These are phyloP conservation scores for Candida tammaniensis DNA, from an alignment of 805 yeast genomes.

Conservation along the genomic window DNA sequence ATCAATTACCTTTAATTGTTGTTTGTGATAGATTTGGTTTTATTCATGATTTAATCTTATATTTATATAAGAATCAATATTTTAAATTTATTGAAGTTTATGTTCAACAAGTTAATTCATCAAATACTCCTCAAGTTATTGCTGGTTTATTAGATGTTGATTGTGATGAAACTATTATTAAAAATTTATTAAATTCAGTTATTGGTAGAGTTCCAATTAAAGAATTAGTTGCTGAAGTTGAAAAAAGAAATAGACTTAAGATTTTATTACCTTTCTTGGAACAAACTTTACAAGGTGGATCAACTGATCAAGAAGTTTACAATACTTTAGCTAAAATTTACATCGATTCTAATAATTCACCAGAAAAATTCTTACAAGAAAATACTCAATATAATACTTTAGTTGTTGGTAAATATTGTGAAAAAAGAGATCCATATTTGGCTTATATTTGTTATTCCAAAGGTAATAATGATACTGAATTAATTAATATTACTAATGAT, in stretches of 20 bases:
- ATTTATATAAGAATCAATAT: conserved; percentile 91
- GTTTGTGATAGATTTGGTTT: conserved; percentile 91
- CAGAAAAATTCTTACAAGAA: conserved; percentile 93
- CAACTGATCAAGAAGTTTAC: conserved; percentile 86
- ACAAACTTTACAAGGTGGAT: conserved; percentile 77
- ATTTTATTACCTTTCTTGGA: conserved; percentile 90
- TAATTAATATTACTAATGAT: conserved; percentile 89
- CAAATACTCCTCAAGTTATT: conserved; percentile 93
- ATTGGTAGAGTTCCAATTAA: conserved; percentile 92
- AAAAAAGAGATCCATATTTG: conserved; percentile 96
- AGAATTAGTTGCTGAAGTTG: conserved; percentile 89
- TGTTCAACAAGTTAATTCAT: conserved; percentile 95
- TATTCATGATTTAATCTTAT: conserved; percentile 90
- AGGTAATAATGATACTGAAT: conserved; percentile 88
- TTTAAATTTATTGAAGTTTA: conserved; percentile 96
- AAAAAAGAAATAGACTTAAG: conserved; percentile 92
- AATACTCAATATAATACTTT: conserved; percentile 88
- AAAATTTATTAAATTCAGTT: conserved; percentile 76
- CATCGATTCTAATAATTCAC: conserved; percentile 95
- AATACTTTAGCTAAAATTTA: conserved; percentile 96
- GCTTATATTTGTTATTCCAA: conserved; percentile 97
- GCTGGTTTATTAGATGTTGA: conserved; percentile 97
- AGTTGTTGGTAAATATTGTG: conserved; percentile 97
- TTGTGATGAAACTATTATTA: conserved; percentile 88
- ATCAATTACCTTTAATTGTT: conserved; percentile 93